These are phyloP conservation scores for maize (Zea mays) DNA, from an alignment of 176 grass and related monocot species.

Conservation along the genomic window DNA sequence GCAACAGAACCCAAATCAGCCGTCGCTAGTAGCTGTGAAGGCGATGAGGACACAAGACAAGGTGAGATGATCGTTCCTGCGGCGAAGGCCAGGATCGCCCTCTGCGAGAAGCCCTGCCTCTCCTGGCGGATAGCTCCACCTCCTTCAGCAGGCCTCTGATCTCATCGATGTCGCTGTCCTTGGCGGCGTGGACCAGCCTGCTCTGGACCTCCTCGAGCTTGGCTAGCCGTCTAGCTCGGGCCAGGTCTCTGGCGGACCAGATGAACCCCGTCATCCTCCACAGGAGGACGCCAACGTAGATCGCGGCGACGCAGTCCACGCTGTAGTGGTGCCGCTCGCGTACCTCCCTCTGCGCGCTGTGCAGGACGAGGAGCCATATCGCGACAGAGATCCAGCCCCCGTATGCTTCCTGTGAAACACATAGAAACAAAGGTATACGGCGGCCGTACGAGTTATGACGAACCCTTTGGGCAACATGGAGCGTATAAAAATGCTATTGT, in stretches of 20 bases:
- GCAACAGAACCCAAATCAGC: constrained; percentile 46
- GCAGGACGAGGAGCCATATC: constrained; percentile 80
- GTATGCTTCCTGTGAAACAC: constrained; percentile 72
- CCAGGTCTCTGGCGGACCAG: constrained; percentile 57
- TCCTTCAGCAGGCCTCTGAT: constrained; percentile 70
- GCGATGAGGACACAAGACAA: constrained; percentile 62
- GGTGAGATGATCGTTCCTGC: constrained; percentile 51
- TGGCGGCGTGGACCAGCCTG: constrained; percentile 59
- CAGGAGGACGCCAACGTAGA: constrained; percentile 77
- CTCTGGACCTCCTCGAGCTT: constrained; percentile 65
- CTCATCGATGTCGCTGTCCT: constrained; percentile 71
- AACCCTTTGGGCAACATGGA: background rate
- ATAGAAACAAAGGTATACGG: background rate
- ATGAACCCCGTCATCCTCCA: constrained; percentile 84
- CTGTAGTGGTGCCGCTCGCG: constrained; percentile 79
- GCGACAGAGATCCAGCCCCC: constrained; percentile 77
- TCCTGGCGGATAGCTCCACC: constrained; percentile 64
- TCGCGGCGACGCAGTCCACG: constrained; percentile 81
- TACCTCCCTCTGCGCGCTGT: constrained; percentile 85
- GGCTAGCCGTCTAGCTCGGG: constrained; percentile 51
- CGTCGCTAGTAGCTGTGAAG: constrained; percentile 73
- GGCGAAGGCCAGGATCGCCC: constrained; percentile 58
- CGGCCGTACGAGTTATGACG: too few relatives aligned
- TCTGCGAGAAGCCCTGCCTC: constrained; percentile 51
- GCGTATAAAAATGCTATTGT: background rate